A percentile compares a stretch with the other conserved stretches of the same genome.
These are phyloP conservation scores for Leccinum arenicola DNA, from an alignment of 768 basidiomycete genomes.

Conservation along the genomic window DNA sequence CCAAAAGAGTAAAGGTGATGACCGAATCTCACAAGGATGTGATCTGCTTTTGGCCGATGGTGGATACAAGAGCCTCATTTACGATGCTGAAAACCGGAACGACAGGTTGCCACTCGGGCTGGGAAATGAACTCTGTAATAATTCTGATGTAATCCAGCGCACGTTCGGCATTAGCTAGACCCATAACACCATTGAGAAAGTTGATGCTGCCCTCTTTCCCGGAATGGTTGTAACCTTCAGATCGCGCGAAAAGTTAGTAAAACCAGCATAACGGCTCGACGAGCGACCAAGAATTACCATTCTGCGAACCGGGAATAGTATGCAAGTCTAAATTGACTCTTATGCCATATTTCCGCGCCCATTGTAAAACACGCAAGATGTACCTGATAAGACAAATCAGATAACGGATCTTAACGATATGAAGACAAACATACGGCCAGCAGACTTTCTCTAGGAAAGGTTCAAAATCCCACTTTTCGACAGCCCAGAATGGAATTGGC, in stretches of 20 bases:
- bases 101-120: slow-evolving; percentile 66
- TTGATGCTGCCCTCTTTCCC: slow-evolving; percentile 63
- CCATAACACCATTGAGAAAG: slow-evolving; percentile 72
- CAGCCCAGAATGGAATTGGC: slow-evolving; percentile 84
- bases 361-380: slow-evolving; percentile 69
- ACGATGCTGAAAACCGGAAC: slow-evolving; percentile 60
- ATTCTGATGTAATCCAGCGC: slow-evolving; percentile 74
- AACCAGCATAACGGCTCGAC: not conserved
- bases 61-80: slow-evolving; percentile 54
- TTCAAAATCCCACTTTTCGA: slow-evolving; percentile 71
- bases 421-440: slow-evolving; percentile 55
- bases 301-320: slow-evolving; percentile 76
- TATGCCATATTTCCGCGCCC: slow-evolving; percentile 90
- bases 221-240: slow-evolving; percentile 53
- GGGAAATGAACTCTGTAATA: slow-evolving; percentile 76
- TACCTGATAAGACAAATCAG: slow-evolving; percentile 43
- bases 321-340: slow-evolving; percentile 81
- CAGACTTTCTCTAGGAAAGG: slow-evolving; percentile 72
- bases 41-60: slow-evolving; percentile 53
- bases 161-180: slow-evolving; percentile 80
- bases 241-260: not conserved
- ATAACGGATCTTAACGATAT: not conserved
- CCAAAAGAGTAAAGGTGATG: not conserved
- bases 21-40: slow-evolving; percentile 55
- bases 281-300: slow-evolving; percentile 40